Conservation (phyloP, 2,329 filamentous ascomycete species). For the Diaporthe sp. region DNA sequence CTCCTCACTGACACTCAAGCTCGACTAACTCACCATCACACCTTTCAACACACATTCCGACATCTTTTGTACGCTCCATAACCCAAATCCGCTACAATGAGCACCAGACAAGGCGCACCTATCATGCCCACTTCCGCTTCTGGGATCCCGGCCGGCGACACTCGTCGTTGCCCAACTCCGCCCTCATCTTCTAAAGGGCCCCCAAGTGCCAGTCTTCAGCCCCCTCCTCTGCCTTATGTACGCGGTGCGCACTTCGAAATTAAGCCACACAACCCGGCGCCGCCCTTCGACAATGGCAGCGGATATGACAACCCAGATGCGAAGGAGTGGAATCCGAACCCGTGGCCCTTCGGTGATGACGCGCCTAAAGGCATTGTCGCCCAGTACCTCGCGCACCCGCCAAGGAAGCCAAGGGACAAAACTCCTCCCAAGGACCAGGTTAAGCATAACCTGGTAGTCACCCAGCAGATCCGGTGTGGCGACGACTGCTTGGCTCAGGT, state of each 20-base stretch:
- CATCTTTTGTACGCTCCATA: not conserved
- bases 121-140: not conserved
- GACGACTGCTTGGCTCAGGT: not conserved
- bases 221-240: not conserved
- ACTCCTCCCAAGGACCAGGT: constrained; percentile 11
- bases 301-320: not conserved
- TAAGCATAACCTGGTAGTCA: not conserved
- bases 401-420: not conserved
- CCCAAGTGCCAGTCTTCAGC: not conserved
- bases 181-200: not conserved
- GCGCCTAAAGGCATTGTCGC: not conserved
- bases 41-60: not conserved
- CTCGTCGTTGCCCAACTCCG: not conserved
- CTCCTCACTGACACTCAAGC: not conserved
- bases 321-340: constrained; percentile 7
- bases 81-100: not conserved
- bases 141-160: not conserved
- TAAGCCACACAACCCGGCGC: not conserved
- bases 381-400: constrained; percentile 3
- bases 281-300: not conserved
- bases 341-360: not conserved
- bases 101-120: not conserved
- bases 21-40: not conserved
- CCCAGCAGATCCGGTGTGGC: constrained; percentile 4
- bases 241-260: not conserved